phyloP scores from a whole-genome alignment of 176 grass and related monocot species.

The Aegilops longissima region DNA sequence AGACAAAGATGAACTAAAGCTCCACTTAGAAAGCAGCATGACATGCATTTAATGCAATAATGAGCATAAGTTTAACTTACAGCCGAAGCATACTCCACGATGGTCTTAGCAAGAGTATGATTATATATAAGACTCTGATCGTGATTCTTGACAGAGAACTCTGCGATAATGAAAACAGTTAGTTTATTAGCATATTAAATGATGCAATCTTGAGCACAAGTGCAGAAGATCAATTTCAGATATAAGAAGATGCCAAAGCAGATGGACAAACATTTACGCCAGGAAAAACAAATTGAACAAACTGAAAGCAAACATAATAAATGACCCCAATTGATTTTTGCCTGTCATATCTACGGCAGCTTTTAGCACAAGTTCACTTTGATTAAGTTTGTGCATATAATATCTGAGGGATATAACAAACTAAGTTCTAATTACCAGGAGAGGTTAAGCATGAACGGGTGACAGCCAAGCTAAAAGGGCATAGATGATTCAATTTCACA shows the following conservation, averaged over 20 bases:
- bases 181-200: neutral
- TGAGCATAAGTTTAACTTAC: conserved; percentile 49
- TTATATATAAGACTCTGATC: conserved; percentile 52
- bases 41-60: neutral
- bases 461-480: neutral
- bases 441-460: neutral
- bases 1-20: neutral
- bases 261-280: neutral
- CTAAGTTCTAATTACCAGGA: neutral
- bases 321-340: no score
- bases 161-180: conserved; percentile 45
- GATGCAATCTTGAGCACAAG: neutral
- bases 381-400: neutral
- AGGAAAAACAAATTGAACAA: neutral
- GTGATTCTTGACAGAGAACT: conserved; percentile 34
- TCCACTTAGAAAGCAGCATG: conserved; percentile 9
- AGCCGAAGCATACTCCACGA: conserved; percentile 91
- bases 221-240: neutral
- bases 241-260: neutral
- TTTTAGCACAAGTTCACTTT: neutral
- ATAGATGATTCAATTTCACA: neutral
- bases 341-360: no score
- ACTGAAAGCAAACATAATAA: neutral
- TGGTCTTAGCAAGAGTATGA: conserved; percentile 67
- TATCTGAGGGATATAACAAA: neutral